phyloP scores from a whole-genome alignment of 768 basidiomycete species.

The Xanthoconium purpureum region DNA sequence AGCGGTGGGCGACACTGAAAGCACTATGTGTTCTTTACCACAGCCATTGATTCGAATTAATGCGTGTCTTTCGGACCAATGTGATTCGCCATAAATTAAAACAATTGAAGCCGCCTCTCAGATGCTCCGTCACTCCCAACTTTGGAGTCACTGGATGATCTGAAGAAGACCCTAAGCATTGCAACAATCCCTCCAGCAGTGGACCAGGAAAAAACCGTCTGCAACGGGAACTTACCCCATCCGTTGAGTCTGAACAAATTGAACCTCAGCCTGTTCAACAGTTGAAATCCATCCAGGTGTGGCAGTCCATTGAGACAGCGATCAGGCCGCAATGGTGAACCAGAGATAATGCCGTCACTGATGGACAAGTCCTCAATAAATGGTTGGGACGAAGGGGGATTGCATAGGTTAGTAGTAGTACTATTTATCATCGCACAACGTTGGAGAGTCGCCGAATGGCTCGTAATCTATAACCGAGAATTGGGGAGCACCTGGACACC shows the following conservation, averaged over 20 bases:
- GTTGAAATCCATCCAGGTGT: constrained; percentile 3
- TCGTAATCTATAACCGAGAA: not conserved
- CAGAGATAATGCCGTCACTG: not conserved
- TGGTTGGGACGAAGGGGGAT: constrained; percentile 2
- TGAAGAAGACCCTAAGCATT: not conserved
- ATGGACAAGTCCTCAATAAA: constrained; percentile 2
- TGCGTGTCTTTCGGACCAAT: not conserved
- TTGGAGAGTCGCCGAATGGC: not conserved
- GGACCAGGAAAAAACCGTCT: not conserved
- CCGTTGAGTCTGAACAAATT: too few relatives aligned
- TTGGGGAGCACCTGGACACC: not conserved
- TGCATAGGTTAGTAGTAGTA: too few relatives aligned
- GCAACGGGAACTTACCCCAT: not conserved
- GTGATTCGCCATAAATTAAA: not conserved
- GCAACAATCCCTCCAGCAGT: not conserved
- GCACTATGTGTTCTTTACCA: too few relatives aligned
- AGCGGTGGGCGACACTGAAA: constrained; percentile 2
- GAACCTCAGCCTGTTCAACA: not conserved
- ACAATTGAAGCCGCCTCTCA: not conserved
- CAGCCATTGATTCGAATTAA: not conserved
- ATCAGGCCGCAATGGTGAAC: constrained; percentile 1
- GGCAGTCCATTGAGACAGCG: constrained; percentile 2
- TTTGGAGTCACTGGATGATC: not conserved
- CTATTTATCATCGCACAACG: not conserved
- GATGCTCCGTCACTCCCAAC: not conserved